Conservation (phyloP, 2,329 filamentous ascomycete genomes). For the Fusarium nanum region DNA sequence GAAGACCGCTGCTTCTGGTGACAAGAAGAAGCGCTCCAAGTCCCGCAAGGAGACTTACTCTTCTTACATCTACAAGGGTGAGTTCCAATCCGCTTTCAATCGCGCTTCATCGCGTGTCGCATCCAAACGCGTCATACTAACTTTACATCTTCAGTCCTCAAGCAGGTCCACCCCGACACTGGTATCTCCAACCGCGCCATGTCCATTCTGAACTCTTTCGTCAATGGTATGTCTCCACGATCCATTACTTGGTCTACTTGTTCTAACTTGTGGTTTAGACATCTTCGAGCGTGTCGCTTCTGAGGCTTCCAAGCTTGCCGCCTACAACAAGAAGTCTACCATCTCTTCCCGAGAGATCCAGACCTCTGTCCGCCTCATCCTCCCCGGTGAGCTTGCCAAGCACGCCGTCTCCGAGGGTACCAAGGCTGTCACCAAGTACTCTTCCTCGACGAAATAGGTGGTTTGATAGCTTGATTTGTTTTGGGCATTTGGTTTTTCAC, state of each 20-base stretch:
- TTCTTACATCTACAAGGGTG: slow-evolving; percentile 99
- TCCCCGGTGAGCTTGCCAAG: slow-evolving; percentile 98
- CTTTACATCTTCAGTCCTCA: slow-evolving; percentile 76
- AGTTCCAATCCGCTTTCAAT: slow-evolving; percentile 38
- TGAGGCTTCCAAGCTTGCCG: slow-evolving; percentile 98
- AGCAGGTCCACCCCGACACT: slow-evolving; percentile 99
- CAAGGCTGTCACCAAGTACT: slow-evolving; percentile 99
- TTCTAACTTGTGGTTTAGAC: slow-evolving; percentile 64
- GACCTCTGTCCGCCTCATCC: slow-evolving; percentile 97
- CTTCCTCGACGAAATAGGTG: slow-evolving; percentile 96
- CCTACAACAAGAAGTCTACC: slow-evolving; percentile 99
- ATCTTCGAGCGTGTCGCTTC: slow-evolving; percentile 99
- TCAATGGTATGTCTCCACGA: slow-evolving; percentile 80
- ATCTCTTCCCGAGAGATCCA: slow-evolving; percentile 99
- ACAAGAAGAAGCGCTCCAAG: slow-evolving; percentile 99
- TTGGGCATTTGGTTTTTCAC: slow-evolving; percentile 64
- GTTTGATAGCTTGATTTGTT: slow-evolving; percentile 68
- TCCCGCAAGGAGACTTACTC: slow-evolving; percentile 99
- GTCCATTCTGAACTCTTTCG: slow-evolving; percentile 99
- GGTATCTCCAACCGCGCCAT: slow-evolving; percentile 99
- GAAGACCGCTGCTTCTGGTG: slow-evolving; percentile 96
- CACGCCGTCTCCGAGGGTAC: slow-evolving; percentile 99
- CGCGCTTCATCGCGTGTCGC: slow-evolving; percentile 21
- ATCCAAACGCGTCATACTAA: slow-evolving; percentile 36
- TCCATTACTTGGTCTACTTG: background rate